These are phyloP conservation scores for Pyrus pyrifolia DNA, from an alignment of 306 rosid genomes.

Conservation along the genomic window DNA sequence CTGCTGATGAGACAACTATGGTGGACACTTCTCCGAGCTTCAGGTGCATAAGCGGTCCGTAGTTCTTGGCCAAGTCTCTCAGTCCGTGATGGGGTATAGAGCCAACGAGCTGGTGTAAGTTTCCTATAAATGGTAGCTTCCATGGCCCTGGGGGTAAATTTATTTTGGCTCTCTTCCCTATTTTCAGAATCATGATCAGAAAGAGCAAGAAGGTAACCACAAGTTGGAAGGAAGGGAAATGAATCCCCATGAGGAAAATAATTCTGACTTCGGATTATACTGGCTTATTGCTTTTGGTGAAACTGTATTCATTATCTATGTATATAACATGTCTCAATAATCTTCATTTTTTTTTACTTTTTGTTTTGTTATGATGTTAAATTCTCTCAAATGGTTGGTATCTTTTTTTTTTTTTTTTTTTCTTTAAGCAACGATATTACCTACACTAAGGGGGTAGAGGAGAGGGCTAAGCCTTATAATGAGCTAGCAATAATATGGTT, in stretches of 20 bases:
- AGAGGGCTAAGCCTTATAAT: no score
- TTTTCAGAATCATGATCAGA: not conserved
- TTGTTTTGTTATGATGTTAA: no score
- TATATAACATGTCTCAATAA: no score
- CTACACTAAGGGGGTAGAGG: no score
- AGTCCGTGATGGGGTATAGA: not conserved
- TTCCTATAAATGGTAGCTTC: not conserved
- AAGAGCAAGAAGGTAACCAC: not conserved
- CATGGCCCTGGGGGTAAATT: not conserved
- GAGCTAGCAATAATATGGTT: no score
- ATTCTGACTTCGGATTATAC: no score
- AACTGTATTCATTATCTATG: no score
- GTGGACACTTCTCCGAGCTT: not conserved
- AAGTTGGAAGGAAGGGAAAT: not conserved
- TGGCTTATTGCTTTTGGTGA: no score
- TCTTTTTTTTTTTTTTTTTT: no score
- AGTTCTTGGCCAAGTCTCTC: not conserved
- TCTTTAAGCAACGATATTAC: no score
- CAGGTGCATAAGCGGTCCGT: not conserved
- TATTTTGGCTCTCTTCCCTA: not conserved
- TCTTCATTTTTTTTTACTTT: no score
- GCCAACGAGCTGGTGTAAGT: not conserved
- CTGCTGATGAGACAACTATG: not conserved
- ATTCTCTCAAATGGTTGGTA: no score
- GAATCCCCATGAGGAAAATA: not conserved